A percentile compares a stretch with the other conserved stretches of the same genome.
Evolutionary conservation across 1,139 yeast species (phyloP).

Genomic region (Taphrina wiesneri): DNA sequence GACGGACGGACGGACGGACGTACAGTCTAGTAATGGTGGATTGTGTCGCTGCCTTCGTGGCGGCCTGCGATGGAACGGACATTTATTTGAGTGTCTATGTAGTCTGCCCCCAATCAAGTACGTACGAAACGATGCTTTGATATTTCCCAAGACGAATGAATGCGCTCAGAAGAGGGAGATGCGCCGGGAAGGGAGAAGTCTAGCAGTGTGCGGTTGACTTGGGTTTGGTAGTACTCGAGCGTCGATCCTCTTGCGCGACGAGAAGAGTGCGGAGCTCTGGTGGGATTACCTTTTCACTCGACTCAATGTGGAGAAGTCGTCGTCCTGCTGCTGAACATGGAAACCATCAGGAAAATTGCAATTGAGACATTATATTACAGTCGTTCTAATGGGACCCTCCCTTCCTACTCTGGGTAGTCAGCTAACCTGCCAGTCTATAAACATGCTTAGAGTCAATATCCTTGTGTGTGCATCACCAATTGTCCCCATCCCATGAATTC

Average conservation of each 20-base stretch:
- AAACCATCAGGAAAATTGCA: too few species aligned
- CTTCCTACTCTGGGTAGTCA: not conserved
- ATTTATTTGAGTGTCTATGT: not conserved
- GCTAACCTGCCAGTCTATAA: not conserved
- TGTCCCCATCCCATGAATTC: constrained; percentile 13
- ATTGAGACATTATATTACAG: not conserved
- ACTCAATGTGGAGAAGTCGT: not conserved
- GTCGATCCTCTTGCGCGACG: too few species aligned
- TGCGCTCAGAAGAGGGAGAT: too few species aligned
- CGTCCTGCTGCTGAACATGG: too few species aligned
- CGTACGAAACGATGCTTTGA: too few species aligned
- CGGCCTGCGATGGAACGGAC: constrained; percentile 29
- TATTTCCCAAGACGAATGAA: too few species aligned
- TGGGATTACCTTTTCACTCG: too few species aligned
- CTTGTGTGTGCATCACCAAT: not conserved
- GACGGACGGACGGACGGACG: not conserved
- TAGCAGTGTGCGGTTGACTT: too few species aligned
- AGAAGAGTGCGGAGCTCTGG: not conserved
- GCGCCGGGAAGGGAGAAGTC: too few species aligned
- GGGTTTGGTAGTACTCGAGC: too few species aligned
- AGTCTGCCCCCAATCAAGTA: not conserved
- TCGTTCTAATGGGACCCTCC: not conserved
- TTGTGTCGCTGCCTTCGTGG: constrained; percentile 28
- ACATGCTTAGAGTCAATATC: not conserved
- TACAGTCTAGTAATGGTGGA: constrained; percentile 30